phyloP scores from a whole-genome alignment of 163 green algal species.

The Chlamydomonas reinhardtii region DNA sequence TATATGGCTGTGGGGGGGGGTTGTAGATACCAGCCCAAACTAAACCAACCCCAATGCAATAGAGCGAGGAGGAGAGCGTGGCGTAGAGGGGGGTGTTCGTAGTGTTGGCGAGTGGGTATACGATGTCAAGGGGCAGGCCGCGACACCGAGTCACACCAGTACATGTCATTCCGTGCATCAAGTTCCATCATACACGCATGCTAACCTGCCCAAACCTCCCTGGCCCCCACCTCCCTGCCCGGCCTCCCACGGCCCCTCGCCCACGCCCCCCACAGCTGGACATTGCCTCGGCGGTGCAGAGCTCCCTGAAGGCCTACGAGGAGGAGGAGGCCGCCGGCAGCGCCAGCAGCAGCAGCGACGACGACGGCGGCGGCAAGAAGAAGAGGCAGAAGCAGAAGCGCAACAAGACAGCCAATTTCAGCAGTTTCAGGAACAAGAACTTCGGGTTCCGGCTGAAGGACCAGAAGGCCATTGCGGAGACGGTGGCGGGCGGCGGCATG shows the following conservation, averaged over 20 bases:
- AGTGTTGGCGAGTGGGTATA: no score
- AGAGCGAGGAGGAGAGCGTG: no score
- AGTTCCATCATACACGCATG: no score
- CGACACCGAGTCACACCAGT: no score
- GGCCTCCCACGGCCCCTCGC: background rate
- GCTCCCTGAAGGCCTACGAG: constrained; percentile 37
- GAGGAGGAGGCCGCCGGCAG: constrained; percentile 6
- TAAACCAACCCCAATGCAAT: no score
- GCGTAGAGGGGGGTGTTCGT: no score
- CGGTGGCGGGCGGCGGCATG: background rate
- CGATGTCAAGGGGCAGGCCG: no score
- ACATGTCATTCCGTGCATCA: no score
- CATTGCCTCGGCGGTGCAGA: constrained; percentile 49
- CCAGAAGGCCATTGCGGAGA: constrained; percentile 33
- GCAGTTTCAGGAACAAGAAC: constrained; percentile 45
- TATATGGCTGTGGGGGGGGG: no score
- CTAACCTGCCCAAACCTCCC: no score
- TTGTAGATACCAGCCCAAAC: no score
- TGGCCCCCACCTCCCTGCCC: no score
- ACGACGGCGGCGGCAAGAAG: constrained; percentile 27
- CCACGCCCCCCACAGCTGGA: constrained; percentile 14
- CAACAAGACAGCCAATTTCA: constrained; percentile 51
- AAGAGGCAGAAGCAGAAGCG: constrained; percentile 36
- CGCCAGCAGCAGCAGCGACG: constrained; percentile 26
- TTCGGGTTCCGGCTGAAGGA: constrained; percentile 30